phyloP scores from a whole-genome alignment of 805 yeast species.

The Starmera dryadoides region DNA sequence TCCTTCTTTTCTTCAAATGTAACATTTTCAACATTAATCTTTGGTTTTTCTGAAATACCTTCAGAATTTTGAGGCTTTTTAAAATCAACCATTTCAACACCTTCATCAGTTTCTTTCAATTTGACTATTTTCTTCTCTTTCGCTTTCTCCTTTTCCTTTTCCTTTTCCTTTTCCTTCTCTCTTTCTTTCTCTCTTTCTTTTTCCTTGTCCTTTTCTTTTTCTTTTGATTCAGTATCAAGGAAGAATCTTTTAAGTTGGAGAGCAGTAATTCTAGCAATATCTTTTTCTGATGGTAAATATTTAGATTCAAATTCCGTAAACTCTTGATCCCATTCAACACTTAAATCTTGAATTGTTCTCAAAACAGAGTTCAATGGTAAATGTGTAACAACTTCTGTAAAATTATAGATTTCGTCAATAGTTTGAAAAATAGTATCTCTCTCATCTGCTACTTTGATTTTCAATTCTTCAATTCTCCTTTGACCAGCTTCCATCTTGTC shows the following conservation, averaged over 20 bases:
- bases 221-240: constrained; percentile 36
- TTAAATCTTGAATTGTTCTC: constrained; percentile 68
- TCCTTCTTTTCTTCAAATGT: too few relatives aligned
- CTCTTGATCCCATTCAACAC: constrained; percentile 82
- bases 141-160: constrained; percentile 2
- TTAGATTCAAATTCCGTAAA: constrained; percentile 72
- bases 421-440: constrained; percentile 33
- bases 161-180: constrained; percentile 5
- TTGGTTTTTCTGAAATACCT: too few relatives aligned
- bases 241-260: constrained; percentile 76
- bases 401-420: constrained; percentile 45
- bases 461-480: constrained; percentile 49
- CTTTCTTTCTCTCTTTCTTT: constrained; percentile 10
- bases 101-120: neutral
- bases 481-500: constrained; percentile 70
- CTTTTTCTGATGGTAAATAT: constrained; percentile 87
- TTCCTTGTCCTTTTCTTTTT: constrained; percentile 10
- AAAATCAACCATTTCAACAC: neutral
- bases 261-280: constrained; percentile 84
- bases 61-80: too few relatives aligned
- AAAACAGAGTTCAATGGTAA: constrained; percentile 63
- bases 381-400: constrained; percentile 56
- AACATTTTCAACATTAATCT: too few relatives aligned
- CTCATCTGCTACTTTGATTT: constrained; percentile 45
- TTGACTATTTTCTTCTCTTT: neutral